Percentiles rank a stretch among this genome's conserved stretches.
phyloP scores from a whole-genome alignment of 2,329 filamentous ascomycete genomes.

The Colletotrichum chrysophilum region DNA sequence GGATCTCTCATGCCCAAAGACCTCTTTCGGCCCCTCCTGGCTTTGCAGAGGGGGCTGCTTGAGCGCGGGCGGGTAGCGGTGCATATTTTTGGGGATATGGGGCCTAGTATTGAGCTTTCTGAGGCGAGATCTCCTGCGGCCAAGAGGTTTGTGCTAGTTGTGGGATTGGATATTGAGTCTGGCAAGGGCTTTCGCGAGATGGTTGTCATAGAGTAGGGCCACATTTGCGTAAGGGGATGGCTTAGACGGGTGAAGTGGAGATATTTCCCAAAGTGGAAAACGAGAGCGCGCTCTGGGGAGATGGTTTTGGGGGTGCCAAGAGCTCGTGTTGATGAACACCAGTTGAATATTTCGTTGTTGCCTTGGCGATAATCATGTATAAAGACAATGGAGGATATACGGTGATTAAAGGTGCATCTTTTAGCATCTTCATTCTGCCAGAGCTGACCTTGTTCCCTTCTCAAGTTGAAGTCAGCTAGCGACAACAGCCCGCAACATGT shows the following conservation, averaged over 20 bases:
- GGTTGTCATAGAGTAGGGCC: neutral
- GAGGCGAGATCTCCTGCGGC: neutral
- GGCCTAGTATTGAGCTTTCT: neutral
- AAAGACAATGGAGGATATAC: neutral
- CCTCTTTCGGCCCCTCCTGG: neutral
- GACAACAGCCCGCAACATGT: neutral
- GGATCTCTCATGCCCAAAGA: neutral
- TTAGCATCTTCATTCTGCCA: neutral
- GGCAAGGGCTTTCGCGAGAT: neutral
- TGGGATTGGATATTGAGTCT: neutral
- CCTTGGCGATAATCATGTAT: neutral
- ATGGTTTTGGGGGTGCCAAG: neutral
- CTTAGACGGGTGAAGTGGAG: neutral
- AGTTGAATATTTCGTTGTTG: neutral
- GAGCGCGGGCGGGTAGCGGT: neutral
- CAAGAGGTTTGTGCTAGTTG: neutral
- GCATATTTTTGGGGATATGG: neutral
- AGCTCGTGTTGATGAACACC: neutral
- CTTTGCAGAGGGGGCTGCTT: neutral
- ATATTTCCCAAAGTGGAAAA: neutral
- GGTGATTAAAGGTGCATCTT: rapidly evolving
- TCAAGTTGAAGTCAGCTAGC: neutral
- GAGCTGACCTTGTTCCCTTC: neutral
- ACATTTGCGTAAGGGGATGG: neutral
- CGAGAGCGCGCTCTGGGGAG: neutral